Evolutionary conservation across 768 basidiomycete genomes (phyloP).

Genomic region (Psilocybe azurescens): DNA sequence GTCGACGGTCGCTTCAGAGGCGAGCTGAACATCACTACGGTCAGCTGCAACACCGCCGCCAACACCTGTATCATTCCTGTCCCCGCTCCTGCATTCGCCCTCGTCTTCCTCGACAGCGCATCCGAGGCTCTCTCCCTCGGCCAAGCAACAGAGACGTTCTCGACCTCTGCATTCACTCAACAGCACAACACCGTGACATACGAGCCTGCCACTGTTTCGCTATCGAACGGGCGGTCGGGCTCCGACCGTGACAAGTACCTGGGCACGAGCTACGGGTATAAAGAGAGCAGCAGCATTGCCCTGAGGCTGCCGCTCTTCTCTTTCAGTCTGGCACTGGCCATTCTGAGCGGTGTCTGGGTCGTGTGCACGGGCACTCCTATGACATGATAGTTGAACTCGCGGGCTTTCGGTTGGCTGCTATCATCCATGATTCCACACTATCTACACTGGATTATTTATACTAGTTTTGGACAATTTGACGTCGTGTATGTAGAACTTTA

Average conservation of each 20-base stretch:
- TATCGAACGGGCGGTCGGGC: slow-evolving; percentile 49
- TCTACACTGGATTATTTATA: neutral
- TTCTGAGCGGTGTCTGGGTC: slow-evolving; percentile 7
- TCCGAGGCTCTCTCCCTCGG: slow-evolving; percentile 22
- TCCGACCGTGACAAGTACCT: slow-evolving; percentile 20
- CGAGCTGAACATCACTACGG: slow-evolving; percentile 54
- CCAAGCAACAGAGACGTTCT: slow-evolving; percentile 47
- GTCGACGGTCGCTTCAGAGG: slow-evolving; percentile 75
- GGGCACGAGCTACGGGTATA: slow-evolving; percentile 31
- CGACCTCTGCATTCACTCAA: slow-evolving; percentile 64
- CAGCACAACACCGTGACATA: slow-evolving; percentile 59
- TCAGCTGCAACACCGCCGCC: slow-evolving; percentile 59
- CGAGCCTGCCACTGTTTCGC: slow-evolving; percentile 59
- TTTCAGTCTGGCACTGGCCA: slow-evolving; percentile 4
- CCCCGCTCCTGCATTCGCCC: slow-evolving; percentile 73
- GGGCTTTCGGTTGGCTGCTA: neutral
- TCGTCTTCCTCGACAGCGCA: slow-evolving; percentile 65
- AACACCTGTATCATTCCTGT: slow-evolving; percentile 66
- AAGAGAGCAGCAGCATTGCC: slow-evolving; percentile 9
- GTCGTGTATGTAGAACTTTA: neutral
- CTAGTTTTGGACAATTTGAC: too few relatives aligned
- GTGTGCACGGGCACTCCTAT: slow-evolving; percentile 2
- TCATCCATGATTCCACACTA: neutral
- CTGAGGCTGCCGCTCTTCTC: slow-evolving; percentile 4
- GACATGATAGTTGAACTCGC: neutral